Base-by-base conservation (phyloP, 2,329 filamentous ascomycete species). In the Xylariaceae sp. region DNA sequence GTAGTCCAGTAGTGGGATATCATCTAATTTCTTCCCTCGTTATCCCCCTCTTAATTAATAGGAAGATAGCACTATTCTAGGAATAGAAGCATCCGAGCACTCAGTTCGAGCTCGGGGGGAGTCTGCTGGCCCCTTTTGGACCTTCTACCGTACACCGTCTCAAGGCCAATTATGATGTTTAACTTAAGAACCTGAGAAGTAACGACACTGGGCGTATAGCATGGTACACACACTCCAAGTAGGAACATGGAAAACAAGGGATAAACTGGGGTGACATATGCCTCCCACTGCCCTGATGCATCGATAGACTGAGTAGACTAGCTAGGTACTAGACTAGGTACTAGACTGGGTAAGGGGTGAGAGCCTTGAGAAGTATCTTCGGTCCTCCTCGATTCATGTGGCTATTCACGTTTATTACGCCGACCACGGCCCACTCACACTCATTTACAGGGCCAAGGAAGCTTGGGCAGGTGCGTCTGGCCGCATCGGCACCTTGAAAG, bases 361-460 rank as follows among this genome's bases (percentile, higher is more conserved):
- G n/a, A n/a, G n/a, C 16, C 33, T 21, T 32, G n/a, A n/a, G n/a
- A n/a, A n/a, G n/a, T n/a, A n/a, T n/a, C n/a, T n/a, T n/a, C n/a
- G n/a, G n/a, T n/a, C n/a, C 46, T 41, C 21, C 15, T 39, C 33
- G 32, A 47, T 47, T 30, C 33, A 30, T 32, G 26, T 10, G 26
- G 26, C 10, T 24, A 40, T n/a, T 11, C 7, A 24, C 18, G 18
- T n/a, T 24, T 29, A 29, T 4, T 21, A 43, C 43, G 26, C 15
- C 23, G 40, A 40, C 20, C 9, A 8, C 16, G 53, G 29, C 50
- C 54, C 54, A 57, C 54, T 16, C 54, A 50, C 54, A 53, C 50
- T 57, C 35, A 57, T 54, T 35, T 50, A 57, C 46, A 26, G 30
- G 18, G 16, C 26, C 21, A 47, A 53, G 48, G 43, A 30, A 53